Conservation (phyloP, 2,329 filamentous ascomycete species). For the Leptographium wingfieldii region DNA sequence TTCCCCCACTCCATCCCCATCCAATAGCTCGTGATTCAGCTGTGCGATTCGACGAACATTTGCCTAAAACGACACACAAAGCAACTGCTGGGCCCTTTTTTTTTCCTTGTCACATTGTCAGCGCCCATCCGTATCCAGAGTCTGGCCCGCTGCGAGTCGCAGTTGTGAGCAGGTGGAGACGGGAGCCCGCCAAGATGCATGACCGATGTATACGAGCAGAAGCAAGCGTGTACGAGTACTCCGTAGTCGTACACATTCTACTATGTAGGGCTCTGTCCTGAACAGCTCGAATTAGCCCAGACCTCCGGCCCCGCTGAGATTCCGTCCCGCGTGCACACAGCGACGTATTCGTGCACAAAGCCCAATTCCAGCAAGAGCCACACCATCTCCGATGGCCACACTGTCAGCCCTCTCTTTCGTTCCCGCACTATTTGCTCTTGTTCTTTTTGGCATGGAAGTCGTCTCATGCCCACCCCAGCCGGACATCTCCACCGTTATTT, state of each 20-base stretch:
- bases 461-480: not conserved
- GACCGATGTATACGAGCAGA: not conserved
- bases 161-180: not conserved
- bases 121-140: no score
- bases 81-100: not conserved
- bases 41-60: not conserved
- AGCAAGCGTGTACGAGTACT: no score
- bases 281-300: not conserved
- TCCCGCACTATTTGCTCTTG: not conserved
- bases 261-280: no score
- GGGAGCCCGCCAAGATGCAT: not conserved
- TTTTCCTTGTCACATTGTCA: no score
- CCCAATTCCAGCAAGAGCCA: not conserved
- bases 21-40: not conserved
- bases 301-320: not conserved
- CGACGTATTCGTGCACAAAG: not conserved
- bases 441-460: not conserved
- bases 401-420: not conserved
- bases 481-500: conserved; percentile 2
- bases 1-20: not conserved
- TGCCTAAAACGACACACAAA: not conserved
- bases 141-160: not conserved
- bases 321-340: not conserved
- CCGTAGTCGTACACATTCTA: no score
- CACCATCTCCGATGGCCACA: not conserved